Conservation (phyloP, 257 asterid species). For the Solanum piurae region DNA sequence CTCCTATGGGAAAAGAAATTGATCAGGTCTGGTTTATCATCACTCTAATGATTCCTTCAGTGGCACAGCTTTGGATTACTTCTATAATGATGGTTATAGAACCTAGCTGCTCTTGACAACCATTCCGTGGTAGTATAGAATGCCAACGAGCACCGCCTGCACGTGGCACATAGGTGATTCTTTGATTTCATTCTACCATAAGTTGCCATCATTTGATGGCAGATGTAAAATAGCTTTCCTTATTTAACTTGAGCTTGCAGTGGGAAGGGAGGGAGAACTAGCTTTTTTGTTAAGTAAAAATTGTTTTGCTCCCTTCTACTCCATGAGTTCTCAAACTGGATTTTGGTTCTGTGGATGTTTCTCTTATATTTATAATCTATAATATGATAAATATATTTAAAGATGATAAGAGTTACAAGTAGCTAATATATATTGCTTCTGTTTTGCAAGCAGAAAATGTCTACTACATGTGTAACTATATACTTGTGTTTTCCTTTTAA, state of each 20-base stretch:
- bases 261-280: neutral
- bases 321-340: neutral
- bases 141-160: neutral
- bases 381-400: neutral
- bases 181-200: slow-evolving; percentile 1
- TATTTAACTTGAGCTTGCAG: neutral
- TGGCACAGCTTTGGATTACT: neutral
- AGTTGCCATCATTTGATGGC: slow-evolving; percentile 5
- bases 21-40: neutral
- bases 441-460: neutral
- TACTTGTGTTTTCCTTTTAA: neutral
- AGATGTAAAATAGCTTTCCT: slow-evolving; percentile 3
- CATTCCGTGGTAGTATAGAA: neutral
- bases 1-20: neutral
- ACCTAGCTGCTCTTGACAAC: neutral
- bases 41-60: neutral
- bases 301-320: neutral
- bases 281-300: neutral
- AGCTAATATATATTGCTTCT: neutral
- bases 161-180: slow-evolving; percentile 1
- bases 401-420: neutral
- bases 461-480: neutral
- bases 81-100: neutral
- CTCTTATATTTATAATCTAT: neutral
- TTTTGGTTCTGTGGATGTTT: neutral